Percentiles rank a stretch among this genome's conserved stretches.
These are phyloP conservation scores for Termitomyces sp. DNA, from an alignment of 768 basidiomycete species.

Conservation along the genomic window DNA sequence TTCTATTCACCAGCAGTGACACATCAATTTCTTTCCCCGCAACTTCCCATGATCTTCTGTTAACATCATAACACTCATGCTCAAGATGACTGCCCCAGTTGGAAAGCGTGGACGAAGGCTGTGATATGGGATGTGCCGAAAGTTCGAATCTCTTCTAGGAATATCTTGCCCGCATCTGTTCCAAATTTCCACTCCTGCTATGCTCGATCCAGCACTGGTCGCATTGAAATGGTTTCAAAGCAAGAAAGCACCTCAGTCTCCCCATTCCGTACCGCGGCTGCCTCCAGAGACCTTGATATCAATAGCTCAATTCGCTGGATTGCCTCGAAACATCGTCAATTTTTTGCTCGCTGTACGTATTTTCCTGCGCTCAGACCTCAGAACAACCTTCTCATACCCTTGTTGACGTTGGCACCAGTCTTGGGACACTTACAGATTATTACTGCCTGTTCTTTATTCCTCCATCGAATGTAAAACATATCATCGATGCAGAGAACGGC, in stretches of 20 bases:
- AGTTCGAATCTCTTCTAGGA: neutral
- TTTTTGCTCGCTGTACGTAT: constrained; percentile 12
- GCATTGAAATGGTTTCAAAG: neutral
- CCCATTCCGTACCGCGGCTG: neutral
- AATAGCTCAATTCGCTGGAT: constrained; percentile 10
- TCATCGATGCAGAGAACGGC: constrained; percentile 15
- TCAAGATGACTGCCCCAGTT: constrained; percentile 1
- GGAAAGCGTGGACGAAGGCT: constrained; percentile 6
- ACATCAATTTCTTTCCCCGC: neutral
- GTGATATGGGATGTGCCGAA: neutral
- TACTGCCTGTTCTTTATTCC: constrained; percentile 13
- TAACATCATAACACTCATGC: neutral
- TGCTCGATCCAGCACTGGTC: neutral
- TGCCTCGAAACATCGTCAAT: constrained; percentile 11
- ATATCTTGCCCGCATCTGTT: neutral
- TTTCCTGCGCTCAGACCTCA: neutral
- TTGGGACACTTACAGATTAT: neutral
- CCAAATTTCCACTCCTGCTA: neutral
- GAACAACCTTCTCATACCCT: neutral
- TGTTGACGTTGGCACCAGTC: constrained; percentile 7
- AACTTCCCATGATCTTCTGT: neutral
- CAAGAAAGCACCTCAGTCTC: neutral
- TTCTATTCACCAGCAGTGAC: too few relatives aligned
- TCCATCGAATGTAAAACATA: constrained; percentile 12
- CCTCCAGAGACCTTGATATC: constrained; percentile 12